Percentiles rank a stretch among this genome's conserved stretches.
phyloP scores from a whole-genome alignment of 345 rosid genomes.

The Brassica juncea region DNA sequence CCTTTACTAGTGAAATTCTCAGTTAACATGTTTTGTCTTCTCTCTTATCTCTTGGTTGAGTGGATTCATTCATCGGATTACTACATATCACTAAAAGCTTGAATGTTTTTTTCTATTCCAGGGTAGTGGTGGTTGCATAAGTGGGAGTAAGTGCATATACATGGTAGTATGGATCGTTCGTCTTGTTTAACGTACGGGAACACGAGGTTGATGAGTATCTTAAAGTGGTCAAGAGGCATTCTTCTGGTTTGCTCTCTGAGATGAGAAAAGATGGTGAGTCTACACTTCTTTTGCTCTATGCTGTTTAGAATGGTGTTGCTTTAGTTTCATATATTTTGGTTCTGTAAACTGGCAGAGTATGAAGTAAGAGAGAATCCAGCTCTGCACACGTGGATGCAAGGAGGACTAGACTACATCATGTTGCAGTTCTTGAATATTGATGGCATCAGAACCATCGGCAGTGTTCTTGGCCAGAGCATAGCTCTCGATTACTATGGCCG shows the following conservation, averaged over 20 bases:
- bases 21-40: too few relatives aligned
- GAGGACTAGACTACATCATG: conserved; percentile 86
- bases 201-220: conserved; percentile 84
- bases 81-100: too few relatives aligned
- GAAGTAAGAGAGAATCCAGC: conserved; percentile 89
- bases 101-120: conserved; percentile 28
- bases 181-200: conserved; percentile 77
- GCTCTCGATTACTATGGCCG: conserved; percentile 97
- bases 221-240: conserved; percentile 78
- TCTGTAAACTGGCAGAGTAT: conserved; percentile 59
- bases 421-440: conserved; percentile 82
- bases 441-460: conserved; percentile 88
- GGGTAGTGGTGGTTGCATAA: conserved; percentile 64
- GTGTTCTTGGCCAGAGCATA: conserved; percentile 96
- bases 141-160: conserved; percentile 77
- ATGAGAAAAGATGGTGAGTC: conserved; percentile 93
- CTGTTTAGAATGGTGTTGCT: not conserved
- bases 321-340: conserved; percentile 2
- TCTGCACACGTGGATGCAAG: conserved; percentile 82
- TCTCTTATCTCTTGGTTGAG: too few relatives aligned
- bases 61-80: too few relatives aligned
- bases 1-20: not conserved
- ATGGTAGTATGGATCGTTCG: conserved; percentile 96
- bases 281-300: not conserved
- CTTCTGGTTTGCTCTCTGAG: conserved; percentile 88